Evolutionary conservation across 441 rosid genomes (phyloP), one percentile per base, ranked within the genome.

Genomic region (Erysimum cheiri): DNA sequence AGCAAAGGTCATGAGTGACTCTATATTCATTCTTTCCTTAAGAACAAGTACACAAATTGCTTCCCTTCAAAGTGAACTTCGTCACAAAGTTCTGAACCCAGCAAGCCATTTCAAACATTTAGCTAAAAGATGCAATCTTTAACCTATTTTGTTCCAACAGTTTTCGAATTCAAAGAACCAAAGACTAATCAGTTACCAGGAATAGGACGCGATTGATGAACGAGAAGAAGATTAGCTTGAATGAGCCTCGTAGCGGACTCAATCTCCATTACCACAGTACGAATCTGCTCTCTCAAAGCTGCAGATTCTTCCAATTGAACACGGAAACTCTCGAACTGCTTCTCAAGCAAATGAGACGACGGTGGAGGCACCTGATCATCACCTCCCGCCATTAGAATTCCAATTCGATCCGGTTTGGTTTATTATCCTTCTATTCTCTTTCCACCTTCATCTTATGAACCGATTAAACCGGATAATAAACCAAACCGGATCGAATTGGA

Each of bases 161-260:
- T 22, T 47, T 15, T 29, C 37, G 40, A 37, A 55, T 6, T 22
- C 29, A n/a, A 24, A 50, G 35, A 50, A 4, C 4, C 7, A 5
- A 39, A 67, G 48, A 35, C 17, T 8, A 33, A 19, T 29, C 35
- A 24, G 17, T 40, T 82, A 94, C 99, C 97, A 2, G 93, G 82
- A 70, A 94, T 76, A 6, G 98, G 90, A 43, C 87, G 89, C 35
- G 96, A 88, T 61, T 92, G 98, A 71, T 94, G 97, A 60, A 92
- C 90, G 13, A 90, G 89, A 35, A 94, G 97, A 43, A 94, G 85
- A 48, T 80, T 72, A 72, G 93, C 88, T 59, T 87, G 86, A 81
- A 94, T 83, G 47, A 88, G 78, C 69, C 97, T 81, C 8, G 86
- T 72, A n/a, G 81, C 76, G 50, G 97, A 87, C 79, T 92, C 99